A percentile compares a stretch with the other conserved stretches of the same genome.
These are phyloP conservation scores for Orobanche coerulescens DNA, from an alignment of 257 asterid species.

Conservation along the genomic window DNA sequence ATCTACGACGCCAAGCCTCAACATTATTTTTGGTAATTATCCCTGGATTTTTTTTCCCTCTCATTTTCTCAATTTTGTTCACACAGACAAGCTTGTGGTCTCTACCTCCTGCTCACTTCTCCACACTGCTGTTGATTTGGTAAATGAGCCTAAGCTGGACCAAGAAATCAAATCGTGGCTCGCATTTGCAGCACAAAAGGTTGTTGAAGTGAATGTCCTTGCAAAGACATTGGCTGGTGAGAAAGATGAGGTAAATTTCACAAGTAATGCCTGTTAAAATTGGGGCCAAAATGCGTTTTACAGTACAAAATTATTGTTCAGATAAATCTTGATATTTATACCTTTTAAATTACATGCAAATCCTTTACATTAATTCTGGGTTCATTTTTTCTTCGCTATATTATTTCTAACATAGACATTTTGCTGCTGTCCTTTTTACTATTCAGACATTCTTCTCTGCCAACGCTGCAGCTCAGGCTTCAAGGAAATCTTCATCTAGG, in stretches of 20 bases:
- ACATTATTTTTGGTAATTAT: no score
- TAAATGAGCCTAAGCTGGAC: conserved; percentile 83
- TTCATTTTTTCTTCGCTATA: not conserved
- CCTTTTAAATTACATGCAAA: not conserved
- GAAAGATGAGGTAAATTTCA: conserved; percentile 62
- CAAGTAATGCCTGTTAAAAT: not conserved
- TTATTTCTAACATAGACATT: no score
- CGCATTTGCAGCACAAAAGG: conserved; percentile 95
- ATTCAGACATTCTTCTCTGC: conserved; percentile 73
- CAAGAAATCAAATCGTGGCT: conserved; percentile 89
- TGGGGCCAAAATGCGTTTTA: not conserved
- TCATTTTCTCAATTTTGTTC: not conserved
- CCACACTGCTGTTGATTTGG: conserved; percentile 93
- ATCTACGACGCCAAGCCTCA: no score
- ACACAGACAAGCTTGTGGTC: conserved; percentile 85
- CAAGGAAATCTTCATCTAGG: conserved; percentile 90
- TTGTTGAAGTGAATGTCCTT: conserved; percentile 86
- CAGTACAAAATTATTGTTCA: not conserved
- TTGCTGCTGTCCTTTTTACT: no score
- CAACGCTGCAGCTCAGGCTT: conserved; percentile 87
- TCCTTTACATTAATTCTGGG: not conserved
- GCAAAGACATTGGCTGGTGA: conserved; percentile 84
- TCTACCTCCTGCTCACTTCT: conserved; percentile 87
- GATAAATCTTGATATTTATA: not conserved
- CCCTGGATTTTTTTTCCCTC: not conserved